Conservation (phyloP, 1,139 yeast genomes). For the Ogataea hybrid region DNA sequence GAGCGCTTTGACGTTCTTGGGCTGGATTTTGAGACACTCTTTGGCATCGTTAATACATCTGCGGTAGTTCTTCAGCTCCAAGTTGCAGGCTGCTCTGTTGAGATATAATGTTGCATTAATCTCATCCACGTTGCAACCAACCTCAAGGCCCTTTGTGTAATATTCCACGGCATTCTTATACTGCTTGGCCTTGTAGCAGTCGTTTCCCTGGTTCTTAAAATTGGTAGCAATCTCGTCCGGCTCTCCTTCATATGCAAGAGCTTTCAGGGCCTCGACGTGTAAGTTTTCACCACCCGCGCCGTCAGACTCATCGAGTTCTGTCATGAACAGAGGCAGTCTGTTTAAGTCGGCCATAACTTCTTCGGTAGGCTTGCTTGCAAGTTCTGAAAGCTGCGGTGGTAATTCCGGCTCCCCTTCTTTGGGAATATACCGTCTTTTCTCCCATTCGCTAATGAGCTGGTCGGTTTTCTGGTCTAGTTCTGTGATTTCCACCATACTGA, state of each 20-base stretch:
- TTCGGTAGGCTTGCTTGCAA: conserved; percentile 65
- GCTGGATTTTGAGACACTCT: conserved; percentile 62
- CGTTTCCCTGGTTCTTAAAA: conserved; percentile 93
- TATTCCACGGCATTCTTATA: conserved; percentile 74
- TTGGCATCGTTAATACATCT: conserved; percentile 86
- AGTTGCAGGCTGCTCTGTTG: conserved; percentile 90
- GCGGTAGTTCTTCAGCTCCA: conserved; percentile 82
- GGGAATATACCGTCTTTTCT: conserved; percentile 57
- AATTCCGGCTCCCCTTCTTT: conserved; percentile 76
- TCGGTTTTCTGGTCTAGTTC: conserved; percentile 23
- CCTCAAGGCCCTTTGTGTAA: conserved; percentile 78
- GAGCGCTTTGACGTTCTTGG: conserved; percentile 76
- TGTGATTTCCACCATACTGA: conserved; percentile 28
- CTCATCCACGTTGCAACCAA: conserved; percentile 53
- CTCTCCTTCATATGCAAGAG: conserved; percentile 93
- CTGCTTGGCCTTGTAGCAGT: conserved; percentile 66
- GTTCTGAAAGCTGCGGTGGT: conserved; percentile 78
- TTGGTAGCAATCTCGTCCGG: conserved; percentile 89
- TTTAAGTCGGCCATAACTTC: conserved; percentile 79
- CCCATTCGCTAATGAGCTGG: conserved; percentile 45
- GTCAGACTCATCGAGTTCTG: conserved; percentile 72
- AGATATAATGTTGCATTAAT: conserved; percentile 64
- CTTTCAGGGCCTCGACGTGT: conserved; percentile 82
- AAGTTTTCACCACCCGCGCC: conserved; percentile 76
- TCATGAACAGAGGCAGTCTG: conserved; percentile 92